A percentile compares a stretch with the other conserved stretches of the same genome.
Conservation (phyloP, 495 filamentous ascomycete genomes). For the Delitschia confertaspora region DNA sequence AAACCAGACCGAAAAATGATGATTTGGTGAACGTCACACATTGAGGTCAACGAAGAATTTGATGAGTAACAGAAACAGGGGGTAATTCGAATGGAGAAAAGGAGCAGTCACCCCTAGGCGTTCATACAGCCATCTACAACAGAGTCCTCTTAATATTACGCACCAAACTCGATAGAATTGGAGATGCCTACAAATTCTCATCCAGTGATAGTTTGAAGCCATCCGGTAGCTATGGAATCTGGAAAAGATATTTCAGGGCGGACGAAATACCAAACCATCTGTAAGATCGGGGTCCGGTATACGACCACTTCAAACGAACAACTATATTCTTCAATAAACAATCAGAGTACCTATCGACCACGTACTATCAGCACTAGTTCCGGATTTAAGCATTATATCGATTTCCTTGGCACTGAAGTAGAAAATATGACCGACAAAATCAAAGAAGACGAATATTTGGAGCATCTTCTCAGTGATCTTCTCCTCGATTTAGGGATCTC, state of each 20-base stretch:
- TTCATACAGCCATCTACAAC: slow-evolving; percentile 2
- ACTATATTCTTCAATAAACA: slow-evolving; percentile 2
- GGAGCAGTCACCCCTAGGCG: background rate
- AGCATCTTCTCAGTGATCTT: slow-evolving; percentile 2
- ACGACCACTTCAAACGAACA: background rate
- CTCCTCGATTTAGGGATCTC: slow-evolving; percentile 5
- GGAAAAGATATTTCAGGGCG: slow-evolving; percentile 2
- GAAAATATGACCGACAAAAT: background rate
- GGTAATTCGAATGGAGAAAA: no score
- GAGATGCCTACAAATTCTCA: slow-evolving; percentile 1
- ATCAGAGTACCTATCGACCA: slow-evolving; percentile 8
- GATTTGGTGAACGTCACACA: no score
- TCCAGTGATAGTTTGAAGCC: background rate
- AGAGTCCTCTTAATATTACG: background rate
- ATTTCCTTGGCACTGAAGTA: slow-evolving; percentile 3
- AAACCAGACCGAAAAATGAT: no score
- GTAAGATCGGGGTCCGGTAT: no score
- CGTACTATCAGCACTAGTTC: slow-evolving; percentile 3
- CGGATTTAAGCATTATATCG: slow-evolving; percentile 3
- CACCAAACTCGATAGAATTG: slow-evolving; percentile 2
- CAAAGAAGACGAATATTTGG: no score
- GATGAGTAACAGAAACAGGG: no score
- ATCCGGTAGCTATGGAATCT: slow-evolving; percentile 3
- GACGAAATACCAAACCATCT: background rate
- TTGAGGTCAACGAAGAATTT: no score